These are phyloP conservation scores for Paramyrothecium sp. DNA, from an alignment of 2,329 filamentous ascomycete species.

Conservation along the genomic window DNA sequence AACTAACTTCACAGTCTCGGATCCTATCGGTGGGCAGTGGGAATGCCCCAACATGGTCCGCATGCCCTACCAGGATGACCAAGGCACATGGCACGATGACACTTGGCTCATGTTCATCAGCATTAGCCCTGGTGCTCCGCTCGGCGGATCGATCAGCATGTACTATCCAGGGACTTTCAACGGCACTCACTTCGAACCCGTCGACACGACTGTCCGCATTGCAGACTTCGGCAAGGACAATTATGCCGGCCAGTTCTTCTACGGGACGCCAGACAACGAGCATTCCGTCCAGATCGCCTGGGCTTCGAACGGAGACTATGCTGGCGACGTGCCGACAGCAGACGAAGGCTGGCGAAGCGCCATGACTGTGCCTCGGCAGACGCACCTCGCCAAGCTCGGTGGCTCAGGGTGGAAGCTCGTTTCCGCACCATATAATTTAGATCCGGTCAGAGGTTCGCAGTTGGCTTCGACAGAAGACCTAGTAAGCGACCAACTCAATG, in stretches of 20 bases:
- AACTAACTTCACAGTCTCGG: constrained; percentile 54
- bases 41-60: constrained; percentile 63
- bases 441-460: constrained; percentile 41
- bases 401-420: constrained; percentile 51
- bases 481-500: constrained; percentile 43
- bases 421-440: constrained; percentile 46
- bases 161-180: constrained; percentile 62
- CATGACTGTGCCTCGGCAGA: constrained; percentile 40
- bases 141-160: constrained; percentile 53
- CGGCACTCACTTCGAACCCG: constrained; percentile 56
- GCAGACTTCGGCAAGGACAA: constrained; percentile 35
- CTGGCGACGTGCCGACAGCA: constrained; percentile 24
- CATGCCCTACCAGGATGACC: constrained; percentile 43
- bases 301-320: constrained; percentile 34
- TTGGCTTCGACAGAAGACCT: constrained; percentile 42
- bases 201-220: constrained; percentile 23
- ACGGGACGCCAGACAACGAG: constrained; percentile 17
- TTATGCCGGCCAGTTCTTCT: constrained; percentile 34
- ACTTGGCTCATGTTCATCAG: constrained; percentile 47
- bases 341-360: constrained; percentile 28
- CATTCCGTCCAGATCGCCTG: constrained; percentile 30
- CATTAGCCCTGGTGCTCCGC: constrained; percentile 56
- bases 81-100: constrained; percentile 21
- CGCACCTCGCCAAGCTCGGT: constrained; percentile 49
- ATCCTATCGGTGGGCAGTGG: constrained; percentile 54